Conservation (phyloP, 169 alveolate genomes). For the Plasmodium inui region DNA sequence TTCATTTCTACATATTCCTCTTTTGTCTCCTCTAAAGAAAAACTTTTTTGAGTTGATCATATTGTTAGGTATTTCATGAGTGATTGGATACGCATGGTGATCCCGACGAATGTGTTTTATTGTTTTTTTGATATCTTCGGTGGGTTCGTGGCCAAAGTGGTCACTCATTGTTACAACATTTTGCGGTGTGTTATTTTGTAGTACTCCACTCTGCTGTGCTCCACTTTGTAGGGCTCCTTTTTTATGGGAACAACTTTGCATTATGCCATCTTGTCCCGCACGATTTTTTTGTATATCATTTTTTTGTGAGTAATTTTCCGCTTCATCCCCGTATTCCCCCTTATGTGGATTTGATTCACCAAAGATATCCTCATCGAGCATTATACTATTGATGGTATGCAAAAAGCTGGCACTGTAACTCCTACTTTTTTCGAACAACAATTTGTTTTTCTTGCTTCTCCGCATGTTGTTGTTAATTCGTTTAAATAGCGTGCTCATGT, state of each 20-base stretch:
- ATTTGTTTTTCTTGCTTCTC: neutral
- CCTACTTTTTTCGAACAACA: conserved; percentile 1
- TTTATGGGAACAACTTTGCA: neutral
- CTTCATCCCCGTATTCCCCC: neutral
- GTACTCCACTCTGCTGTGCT: neutral
- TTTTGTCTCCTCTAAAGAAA: conserved; percentile 1
- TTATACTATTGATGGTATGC: conserved; percentile 24
- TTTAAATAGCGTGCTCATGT: conserved; percentile 44
- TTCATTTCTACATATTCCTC: conserved; percentile 9
- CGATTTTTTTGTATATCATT: neutral
- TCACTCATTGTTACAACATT: neutral
- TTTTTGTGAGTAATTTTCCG: neutral
- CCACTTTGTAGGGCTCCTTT: neutral
- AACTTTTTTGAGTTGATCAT: conserved; percentile 8
- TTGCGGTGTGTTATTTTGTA: neutral
- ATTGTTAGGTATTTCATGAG: neutral
- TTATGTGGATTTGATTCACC: neutral
- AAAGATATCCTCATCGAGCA: neutral
- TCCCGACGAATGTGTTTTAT: neutral
- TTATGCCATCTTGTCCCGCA: neutral
- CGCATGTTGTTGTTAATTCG: conserved; percentile 23
- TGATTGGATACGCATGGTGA: neutral
- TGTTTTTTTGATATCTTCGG: neutral
- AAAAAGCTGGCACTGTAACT: conserved; percentile 37
- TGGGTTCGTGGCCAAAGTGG: neutral